Conservation (phyloP, 2,329 filamentous ascomycete species). For the Cladophialophora chaetospira region DNA sequence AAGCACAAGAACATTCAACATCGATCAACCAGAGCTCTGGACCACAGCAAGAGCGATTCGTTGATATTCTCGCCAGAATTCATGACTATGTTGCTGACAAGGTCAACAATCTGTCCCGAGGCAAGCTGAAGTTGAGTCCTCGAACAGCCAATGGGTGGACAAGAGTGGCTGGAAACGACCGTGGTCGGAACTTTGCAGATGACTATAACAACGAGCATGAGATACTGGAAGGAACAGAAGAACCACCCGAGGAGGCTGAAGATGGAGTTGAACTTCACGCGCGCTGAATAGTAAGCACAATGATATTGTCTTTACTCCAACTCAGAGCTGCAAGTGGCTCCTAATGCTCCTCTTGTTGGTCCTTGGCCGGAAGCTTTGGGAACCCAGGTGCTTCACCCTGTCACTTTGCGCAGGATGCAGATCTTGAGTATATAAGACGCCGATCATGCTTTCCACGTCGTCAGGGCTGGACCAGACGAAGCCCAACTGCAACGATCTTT, state of each 20-base stretch:
- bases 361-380: no score
- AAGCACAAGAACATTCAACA: constrained; percentile 71
- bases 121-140: constrained; percentile 55
- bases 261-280: constrained; percentile 29
- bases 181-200: constrained; percentile 22
- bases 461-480: no score
- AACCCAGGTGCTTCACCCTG: no score
- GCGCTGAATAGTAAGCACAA: no score
- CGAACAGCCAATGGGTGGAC: constrained; percentile 25
- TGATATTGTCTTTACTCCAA: no score
- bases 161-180: constrained; percentile 26
- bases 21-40: constrained; percentile 57
- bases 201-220: constrained; percentile 35
- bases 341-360: no score
- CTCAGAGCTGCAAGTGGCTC: no score
- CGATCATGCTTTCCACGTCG: no score
- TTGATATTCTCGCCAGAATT: constrained; percentile 57
- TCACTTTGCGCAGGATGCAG: no score
- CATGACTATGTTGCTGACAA: constrained; percentile 63
- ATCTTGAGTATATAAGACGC: no score
- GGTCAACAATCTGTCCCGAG: constrained; percentile 57
- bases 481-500: no score
- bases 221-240: constrained; percentile 35
- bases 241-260: constrained; percentile 23
- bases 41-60: constrained; percentile 62